A percentile compares a stretch with the other conserved stretches of the same genome.
Evolutionary conservation across 2,329 filamentous ascomycete species (phyloP).

Genomic region (Calonectria crousiana): DNA sequence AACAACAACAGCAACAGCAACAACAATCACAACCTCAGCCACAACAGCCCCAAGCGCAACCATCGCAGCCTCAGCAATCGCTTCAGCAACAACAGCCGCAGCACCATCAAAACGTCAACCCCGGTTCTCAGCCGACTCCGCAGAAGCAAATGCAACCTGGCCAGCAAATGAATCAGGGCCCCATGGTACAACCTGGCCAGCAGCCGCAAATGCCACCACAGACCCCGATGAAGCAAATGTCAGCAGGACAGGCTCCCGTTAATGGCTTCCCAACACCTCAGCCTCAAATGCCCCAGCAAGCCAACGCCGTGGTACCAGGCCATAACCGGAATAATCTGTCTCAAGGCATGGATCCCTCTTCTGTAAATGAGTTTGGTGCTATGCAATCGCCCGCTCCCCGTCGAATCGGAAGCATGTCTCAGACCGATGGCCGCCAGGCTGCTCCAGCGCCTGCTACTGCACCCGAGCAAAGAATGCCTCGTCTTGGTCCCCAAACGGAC

Average conservation of each 20-base stretch:
- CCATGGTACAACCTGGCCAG: conserved; percentile 51
- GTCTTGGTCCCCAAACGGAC: conserved; percentile 60
- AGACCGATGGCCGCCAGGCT: conserved; percentile 47
- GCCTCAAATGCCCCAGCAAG: conserved; percentile 40
- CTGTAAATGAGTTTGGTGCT: conserved; percentile 54
- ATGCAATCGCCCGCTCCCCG: conserved; percentile 59
- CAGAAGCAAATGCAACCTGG: conserved; percentile 51
- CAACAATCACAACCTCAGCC: conserved; percentile 55
- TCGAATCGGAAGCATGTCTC: conserved; percentile 56
- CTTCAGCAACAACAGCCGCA: conserved; percentile 52
- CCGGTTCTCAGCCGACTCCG: conserved; percentile 43
- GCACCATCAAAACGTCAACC: conserved; percentile 42
- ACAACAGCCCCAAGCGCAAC: conserved; percentile 46
- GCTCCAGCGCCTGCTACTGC: conserved; percentile 34
- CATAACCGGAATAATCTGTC: conserved; percentile 66
- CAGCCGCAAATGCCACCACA: conserved; percentile 48
- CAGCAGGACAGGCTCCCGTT: conserved; percentile 52
- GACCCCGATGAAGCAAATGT: conserved; percentile 58
- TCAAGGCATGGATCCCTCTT: conserved; percentile 59
- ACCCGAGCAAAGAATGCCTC: conserved; percentile 50
- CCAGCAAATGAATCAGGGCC: conserved; percentile 49
- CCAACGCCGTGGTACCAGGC: conserved; percentile 41
- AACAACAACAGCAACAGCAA: conserved; percentile 51
- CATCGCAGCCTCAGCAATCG: conserved; percentile 48
- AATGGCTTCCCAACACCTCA: conserved; percentile 55